phyloP scores from a whole-genome alignment of 164 flowering plant species.

The Umbellularia californica region DNA sequence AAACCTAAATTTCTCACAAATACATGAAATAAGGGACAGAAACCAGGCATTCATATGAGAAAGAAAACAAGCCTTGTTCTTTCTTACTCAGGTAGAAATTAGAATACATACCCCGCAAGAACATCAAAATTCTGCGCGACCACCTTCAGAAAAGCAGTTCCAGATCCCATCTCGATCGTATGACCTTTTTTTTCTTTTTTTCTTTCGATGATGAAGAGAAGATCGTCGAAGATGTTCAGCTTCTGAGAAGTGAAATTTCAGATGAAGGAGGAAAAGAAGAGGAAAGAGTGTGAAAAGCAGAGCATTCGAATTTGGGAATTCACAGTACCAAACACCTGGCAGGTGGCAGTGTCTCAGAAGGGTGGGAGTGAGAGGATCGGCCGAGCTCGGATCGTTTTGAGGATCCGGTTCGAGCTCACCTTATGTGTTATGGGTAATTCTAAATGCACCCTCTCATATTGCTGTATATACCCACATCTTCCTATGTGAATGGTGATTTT shows the following conservation, averaged over 20 bases:
- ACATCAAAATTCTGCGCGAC: conserved; percentile 65
- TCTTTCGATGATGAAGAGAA: neutral
- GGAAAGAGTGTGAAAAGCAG: neutral
- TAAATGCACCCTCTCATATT: no score
- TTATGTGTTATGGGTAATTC: no score
- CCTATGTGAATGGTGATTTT: no score
- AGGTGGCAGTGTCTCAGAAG: no score
- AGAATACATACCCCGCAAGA: conserved; percentile 63
- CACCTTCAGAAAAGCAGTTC: conserved; percentile 56
- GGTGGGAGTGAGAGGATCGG: no score
- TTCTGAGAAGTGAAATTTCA: neutral
- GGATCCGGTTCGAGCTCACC: no score
- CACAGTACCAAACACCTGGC: no score
- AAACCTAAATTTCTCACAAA: neutral
- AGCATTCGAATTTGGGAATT: neutral
- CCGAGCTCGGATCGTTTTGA: no score
- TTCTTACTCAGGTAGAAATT: no score
- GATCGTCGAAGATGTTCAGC: neutral
- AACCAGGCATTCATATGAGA: neutral
- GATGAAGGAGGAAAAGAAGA: neutral
- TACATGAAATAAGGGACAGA: neutral
- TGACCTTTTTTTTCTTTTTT: neutral
- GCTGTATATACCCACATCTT: no score
- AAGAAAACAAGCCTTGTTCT: neutral
- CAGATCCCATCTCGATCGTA: conserved; percentile 45